Conservation (phyloP, 108 stramenopile genomes). For the Nannochloropsis gaditana region DNA sequence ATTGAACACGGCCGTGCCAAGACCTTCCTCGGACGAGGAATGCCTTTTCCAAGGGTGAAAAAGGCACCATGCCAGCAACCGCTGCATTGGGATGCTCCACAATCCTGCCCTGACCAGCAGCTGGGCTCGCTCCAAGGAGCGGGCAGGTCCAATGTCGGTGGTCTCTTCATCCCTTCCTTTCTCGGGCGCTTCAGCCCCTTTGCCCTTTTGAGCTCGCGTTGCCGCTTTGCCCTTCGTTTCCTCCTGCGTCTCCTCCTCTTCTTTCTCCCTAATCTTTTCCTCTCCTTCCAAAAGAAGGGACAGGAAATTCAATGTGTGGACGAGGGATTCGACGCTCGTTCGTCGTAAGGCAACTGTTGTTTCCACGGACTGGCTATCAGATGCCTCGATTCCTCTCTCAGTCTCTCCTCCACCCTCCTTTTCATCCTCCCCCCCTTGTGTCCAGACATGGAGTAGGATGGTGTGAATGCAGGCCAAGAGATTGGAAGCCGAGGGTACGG, state of each 20-base stretch:
- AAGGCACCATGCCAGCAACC: slow-evolving; percentile 26
- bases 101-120: slow-evolving; percentile 30
- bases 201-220: not conserved
- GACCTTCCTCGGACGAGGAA: not conserved
- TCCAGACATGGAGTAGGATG: not conserved
- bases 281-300: not conserved
- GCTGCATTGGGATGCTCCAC: slow-evolving; percentile 35
- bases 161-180: no score
- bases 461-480: not conserved
- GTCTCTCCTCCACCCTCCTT: not conserved
- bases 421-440: no score
- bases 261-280: not conserved
- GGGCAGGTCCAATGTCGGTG: not conserved
- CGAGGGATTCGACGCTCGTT: not conserved
- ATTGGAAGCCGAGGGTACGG: not conserved
- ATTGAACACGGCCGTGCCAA: slow-evolving; percentile 11
- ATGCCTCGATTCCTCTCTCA: not conserved
- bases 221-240: not conserved
- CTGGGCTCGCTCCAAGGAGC: slow-evolving; percentile 21
- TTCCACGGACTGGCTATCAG: no score
- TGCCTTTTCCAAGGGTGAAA: slow-evolving; percentile 31
- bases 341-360: not conserved
- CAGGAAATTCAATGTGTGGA: not conserved
- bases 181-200: no score
- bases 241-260: not conserved